Conservation (phyloP, 202 grass and related monocot species). For the Eragrostis tef region DNA sequence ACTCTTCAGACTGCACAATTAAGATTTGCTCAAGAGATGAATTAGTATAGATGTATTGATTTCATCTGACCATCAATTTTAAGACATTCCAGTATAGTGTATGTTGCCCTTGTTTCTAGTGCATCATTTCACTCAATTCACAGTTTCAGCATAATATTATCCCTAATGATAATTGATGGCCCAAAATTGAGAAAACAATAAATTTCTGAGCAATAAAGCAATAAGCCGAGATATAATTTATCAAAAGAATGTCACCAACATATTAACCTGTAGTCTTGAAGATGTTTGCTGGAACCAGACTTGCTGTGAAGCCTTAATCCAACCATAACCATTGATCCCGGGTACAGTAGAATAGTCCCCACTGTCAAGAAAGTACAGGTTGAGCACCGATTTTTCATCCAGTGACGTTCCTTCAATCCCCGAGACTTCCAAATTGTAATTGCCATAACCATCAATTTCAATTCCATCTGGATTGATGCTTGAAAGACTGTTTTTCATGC, state of each 20-base stretch:
- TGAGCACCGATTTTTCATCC: constrained; percentile 87
- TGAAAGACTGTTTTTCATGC: constrained; percentile 77
- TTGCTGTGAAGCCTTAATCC: constrained; percentile 94
- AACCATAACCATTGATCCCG: constrained; percentile 70
- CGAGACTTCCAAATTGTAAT: constrained; percentile 81
- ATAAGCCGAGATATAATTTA: neutral
- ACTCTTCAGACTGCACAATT: neutral
- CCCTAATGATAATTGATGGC: constrained; percentile 10
- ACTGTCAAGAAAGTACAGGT: constrained; percentile 93
- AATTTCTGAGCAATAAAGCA: neutral
- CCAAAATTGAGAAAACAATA: constrained; percentile 8
- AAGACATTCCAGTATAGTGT: neutral
- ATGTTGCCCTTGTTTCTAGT: neutral
- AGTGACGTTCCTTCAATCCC: constrained; percentile 66
- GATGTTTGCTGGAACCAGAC: constrained; percentile 85
- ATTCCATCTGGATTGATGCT: constrained; percentile 68
- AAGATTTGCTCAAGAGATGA: neutral
- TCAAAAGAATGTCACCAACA: neutral
- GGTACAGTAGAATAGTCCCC: constrained; percentile 90
- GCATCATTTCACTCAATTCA: neutral
- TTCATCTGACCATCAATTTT: neutral
- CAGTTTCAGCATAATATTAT: neutral
- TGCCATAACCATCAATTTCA: constrained; percentile 86
- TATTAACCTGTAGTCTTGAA: constrained; percentile 66
- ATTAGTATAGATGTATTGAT: neutral